These are phyloP conservation scores for Sesbania bispinosa DNA, from an alignment of 306 rosid species.

Conservation along the genomic window DNA sequence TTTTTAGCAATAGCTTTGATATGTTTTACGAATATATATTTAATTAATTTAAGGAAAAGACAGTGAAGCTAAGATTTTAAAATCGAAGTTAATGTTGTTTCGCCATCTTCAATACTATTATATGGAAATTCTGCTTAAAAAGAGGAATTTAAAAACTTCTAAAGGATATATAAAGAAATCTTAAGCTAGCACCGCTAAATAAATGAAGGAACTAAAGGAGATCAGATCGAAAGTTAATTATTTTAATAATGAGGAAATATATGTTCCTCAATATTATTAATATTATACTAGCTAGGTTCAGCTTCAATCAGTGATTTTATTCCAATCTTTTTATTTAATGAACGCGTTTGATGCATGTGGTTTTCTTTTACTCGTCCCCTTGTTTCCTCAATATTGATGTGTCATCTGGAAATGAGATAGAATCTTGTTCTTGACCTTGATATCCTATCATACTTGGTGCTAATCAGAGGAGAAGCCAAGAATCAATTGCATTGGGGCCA, in stretches of 20 bases:
- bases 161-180: neutral
- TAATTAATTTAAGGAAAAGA: constrained; percentile 3
- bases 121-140: neutral
- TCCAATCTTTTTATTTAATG: too few relatives aligned
- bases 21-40: neutral
- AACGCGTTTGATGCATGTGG: too few relatives aligned
- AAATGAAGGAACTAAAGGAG: constrained; percentile 3
- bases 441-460: too few relatives aligned
- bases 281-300: too few relatives aligned
- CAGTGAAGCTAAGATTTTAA: neutral
- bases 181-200: constrained; percentile 6
- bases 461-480: too few relatives aligned
- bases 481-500: too few relatives aligned
- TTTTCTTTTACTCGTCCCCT: too few relatives aligned
- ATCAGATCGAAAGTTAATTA: neutral
- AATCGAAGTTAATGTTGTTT: neutral
- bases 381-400: too few relatives aligned
- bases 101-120: neutral
- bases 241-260: neutral
- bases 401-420: too few relatives aligned
- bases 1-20: constrained; percentile 17
- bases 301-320: too few relatives aligned
- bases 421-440: too few relatives aligned
- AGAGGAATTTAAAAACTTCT: neutral
- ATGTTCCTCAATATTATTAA: too few relatives aligned